A percentile compares a stretch with the other conserved stretches of the same genome.
phyloP scores from a whole-genome alignment of 441 rosid species.

The Lepidium campestre region DNA sequence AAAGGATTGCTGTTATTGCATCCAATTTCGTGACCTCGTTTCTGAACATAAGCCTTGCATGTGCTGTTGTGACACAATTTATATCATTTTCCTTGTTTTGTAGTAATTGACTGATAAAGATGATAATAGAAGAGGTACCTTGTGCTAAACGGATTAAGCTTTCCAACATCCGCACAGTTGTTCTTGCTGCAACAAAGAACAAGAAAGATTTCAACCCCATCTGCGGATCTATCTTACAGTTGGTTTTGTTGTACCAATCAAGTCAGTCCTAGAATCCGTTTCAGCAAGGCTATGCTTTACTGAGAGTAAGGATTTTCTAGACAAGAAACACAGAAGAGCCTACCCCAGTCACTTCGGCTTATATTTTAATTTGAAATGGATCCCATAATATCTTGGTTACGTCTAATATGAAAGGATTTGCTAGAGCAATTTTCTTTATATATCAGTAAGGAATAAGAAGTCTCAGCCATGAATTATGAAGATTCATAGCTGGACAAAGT shows the following conservation, averaged over 20 bases:
- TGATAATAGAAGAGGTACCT: conserved; percentile 40
- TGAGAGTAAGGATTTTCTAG: background rate
- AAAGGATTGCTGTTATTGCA: conserved; percentile 88
- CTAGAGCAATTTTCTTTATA: background rate
- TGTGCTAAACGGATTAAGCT: conserved; percentile 95
- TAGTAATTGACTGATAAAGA: background rate
- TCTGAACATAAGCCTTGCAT: conserved; percentile 97
- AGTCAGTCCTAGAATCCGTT: background rate
- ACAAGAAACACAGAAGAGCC: background rate
- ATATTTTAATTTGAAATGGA: background rate
- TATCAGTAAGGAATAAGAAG: background rate
- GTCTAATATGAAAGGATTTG: background rate
- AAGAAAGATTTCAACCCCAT: background rate
- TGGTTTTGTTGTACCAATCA: background rate
- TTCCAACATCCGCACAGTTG: conserved; percentile 96
- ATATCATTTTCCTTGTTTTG: background rate
- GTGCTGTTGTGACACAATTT: conserved; percentile 45
- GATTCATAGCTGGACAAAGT: background rate
- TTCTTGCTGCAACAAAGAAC: conserved; percentile 55
- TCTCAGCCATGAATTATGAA: background rate
- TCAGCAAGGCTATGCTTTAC: background rate
- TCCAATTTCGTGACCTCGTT: conserved; percentile 76
- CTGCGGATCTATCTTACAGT: background rate
- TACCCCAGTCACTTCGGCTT: background rate
- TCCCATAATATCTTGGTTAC: background rate